Base-by-base conservation (phyloP, 306 rosid genomes). In the Canavalia gladiata region DNA sequence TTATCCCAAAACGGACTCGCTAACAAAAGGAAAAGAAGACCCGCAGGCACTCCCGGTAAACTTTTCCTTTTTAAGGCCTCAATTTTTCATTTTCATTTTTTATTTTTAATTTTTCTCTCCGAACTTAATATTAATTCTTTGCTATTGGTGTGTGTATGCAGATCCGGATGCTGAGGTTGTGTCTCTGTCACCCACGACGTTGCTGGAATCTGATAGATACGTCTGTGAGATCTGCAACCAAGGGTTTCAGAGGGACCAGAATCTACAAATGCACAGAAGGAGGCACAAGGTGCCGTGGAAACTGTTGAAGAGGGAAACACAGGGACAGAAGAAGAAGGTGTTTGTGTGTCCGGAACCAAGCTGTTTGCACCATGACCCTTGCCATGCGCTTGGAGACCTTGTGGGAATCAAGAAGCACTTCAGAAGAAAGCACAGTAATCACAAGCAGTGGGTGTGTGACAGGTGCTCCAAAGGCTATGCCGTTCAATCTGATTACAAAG, bases 141-240 rank as follows among this genome's bases (percentile, higher is more conserved):
- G 10, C 25, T 65, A 33, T 39, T 47, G 52, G 8, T 47, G 12
- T 7, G 3, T 2, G 3, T 25, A 7, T n/a, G 37, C 74, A 95
- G 99, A 95, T 92, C 99, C 98, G 65, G 98, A 93, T 81, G 99
- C 99, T 1, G 94, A 93, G 77, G 99, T 95, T 11, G 99, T 95
- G 82, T 91, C 98, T 31, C 76, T 95, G 2, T 95, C 99, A 2
- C 98, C 99, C 0, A 93, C 90, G 59, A 95, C 98, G 7, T 60
- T 95, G 28, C 11, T 95, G 60, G 99, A 95, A 84, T 95, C 98
- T 4, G 98, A 93, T 74, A 83, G 94, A 6, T 95, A 95, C 45
- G 97, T 95, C 28, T 95, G 99, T 66, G 99, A 95, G 97, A 95
- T 95, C 97, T 95, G 99, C 84, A 93, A 92, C 85, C 97, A 93